Evolutionary conservation across 2,329 filamentous ascomycete species (phyloP).

Genomic region (Pseudogymnoascus sp.): DNA sequence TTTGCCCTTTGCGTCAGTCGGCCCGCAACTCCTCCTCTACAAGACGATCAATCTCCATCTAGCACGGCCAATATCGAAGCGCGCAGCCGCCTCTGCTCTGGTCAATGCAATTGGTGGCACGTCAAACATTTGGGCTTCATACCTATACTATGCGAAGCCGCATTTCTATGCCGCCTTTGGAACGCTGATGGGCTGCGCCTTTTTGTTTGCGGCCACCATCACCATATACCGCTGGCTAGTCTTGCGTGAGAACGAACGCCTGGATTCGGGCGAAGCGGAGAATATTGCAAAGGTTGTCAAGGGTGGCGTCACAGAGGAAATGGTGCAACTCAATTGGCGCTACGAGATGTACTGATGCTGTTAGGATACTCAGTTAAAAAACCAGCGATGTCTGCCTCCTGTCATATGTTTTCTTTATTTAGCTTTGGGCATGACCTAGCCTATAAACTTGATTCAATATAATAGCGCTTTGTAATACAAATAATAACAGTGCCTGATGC

Average conservation of each 20-base stretch:
- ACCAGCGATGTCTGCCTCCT: neutral
- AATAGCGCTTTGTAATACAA: slow-evolving; percentile 4
- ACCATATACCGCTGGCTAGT: slow-evolving; percentile 34
- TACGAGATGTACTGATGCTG: slow-evolving; percentile 38
- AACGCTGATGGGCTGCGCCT: slow-evolving; percentile 30
- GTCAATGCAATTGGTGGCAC: slow-evolving; percentile 34
- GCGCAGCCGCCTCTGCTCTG: slow-evolving; percentile 35
- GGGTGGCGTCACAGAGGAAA: slow-evolving; percentile 37
- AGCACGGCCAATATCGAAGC: slow-evolving; percentile 35
- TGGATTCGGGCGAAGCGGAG: slow-evolving; percentile 32
- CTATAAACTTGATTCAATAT: neutral
- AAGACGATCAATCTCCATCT: slow-evolving; percentile 37
- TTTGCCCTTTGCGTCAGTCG: slow-evolving; percentile 34
- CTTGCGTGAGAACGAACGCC: slow-evolving; percentile 32
- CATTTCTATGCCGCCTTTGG: slow-evolving; percentile 37
- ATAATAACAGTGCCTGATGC: neutral
- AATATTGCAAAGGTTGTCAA: slow-evolving; percentile 34
- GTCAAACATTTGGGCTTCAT: slow-evolving; percentile 32
- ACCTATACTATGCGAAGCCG: slow-evolving; percentile 32
- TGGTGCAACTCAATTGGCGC: slow-evolving; percentile 36
- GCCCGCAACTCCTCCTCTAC: slow-evolving; percentile 35
- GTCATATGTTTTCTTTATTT: neutral
- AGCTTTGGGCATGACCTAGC: neutral
- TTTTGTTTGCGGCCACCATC: slow-evolving; percentile 30
- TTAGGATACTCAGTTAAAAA: neutral